These are phyloP conservation scores for Nepenthes mirabilis DNA, from an alignment of 148 eudicot genomes.

Conservation along the genomic window DNA sequence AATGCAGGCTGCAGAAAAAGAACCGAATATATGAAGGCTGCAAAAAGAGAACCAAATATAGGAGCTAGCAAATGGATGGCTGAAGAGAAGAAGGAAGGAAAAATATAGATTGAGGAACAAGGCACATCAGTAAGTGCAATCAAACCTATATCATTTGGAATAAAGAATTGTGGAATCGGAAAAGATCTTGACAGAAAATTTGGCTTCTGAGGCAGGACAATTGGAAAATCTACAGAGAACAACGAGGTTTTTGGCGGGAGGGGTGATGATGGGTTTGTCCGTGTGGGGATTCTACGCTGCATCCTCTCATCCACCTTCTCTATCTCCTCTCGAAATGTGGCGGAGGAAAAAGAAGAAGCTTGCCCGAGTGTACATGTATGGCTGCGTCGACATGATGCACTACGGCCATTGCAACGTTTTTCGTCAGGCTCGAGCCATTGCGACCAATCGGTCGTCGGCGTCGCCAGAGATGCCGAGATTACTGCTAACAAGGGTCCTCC, in stretches of 20 bases:
- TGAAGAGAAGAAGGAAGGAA: background rate
- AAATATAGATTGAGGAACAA: too few relatives aligned
- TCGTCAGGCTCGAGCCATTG: constrained; percentile 90
- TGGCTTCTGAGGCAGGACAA: background rate
- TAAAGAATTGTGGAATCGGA: too few relatives aligned
- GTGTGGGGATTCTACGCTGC: constrained; percentile 40
- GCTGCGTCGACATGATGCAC: constrained; percentile 99
- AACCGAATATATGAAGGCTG: background rate
- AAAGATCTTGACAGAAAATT: background rate
- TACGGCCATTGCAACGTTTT: constrained; percentile 98
- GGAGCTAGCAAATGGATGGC: background rate
- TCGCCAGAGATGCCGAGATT: constrained; percentile 86
- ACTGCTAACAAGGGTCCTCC: constrained; percentile 87
- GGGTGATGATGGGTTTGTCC: constrained; percentile 45
- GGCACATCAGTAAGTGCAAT: too few relatives aligned
- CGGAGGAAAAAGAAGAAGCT: constrained; percentile 46
- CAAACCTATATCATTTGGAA: too few relatives aligned
- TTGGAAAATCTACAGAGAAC: background rate
- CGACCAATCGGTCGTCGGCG: constrained; percentile 94
- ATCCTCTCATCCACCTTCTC: constrained; percentile 24
- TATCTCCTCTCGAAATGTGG: constrained; percentile 10
- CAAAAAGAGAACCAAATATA: too few relatives aligned
- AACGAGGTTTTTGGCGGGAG: constrained; percentile 37
- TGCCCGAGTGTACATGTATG: constrained; percentile 87
- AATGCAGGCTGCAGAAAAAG: background rate